These are phyloP conservation scores for Boletus huronensis DNA, from an alignment of 768 basidiomycete genomes.

Conservation along the genomic window DNA sequence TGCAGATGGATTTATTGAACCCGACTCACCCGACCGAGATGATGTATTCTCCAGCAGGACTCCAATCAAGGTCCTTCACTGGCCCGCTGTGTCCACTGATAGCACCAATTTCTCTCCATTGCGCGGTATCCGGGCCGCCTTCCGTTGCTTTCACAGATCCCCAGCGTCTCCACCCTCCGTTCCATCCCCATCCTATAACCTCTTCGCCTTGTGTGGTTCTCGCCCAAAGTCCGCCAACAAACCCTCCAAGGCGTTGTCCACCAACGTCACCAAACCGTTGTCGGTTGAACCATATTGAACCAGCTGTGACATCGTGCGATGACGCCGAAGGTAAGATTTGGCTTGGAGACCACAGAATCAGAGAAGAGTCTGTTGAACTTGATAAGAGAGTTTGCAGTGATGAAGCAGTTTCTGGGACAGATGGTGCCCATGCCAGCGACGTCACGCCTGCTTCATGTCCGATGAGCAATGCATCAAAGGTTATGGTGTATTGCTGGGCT, in stretches of 20 bases:
- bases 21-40: slow-evolving; percentile 73
- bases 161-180: slow-evolving; percentile 93
- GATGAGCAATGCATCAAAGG: slow-evolving; percentile 89
- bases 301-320: slow-evolving; percentile 37
- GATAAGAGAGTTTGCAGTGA: slow-evolving; percentile 66
- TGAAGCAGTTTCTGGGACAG: slow-evolving; percentile 18
- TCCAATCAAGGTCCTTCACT: slow-evolving; percentile 83
- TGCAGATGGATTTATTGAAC: background rate
- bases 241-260: slow-evolving; percentile 87
- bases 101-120: slow-evolving; percentile 77
- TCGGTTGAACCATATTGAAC: slow-evolving; percentile 82
- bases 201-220: slow-evolving; percentile 45
- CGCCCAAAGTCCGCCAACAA: slow-evolving; percentile 88
- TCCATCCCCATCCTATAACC: slow-evolving; percentile 88
- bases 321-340: slow-evolving; percentile 36
- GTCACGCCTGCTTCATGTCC: slow-evolving; percentile 97
- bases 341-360: slow-evolving; percentile 92
- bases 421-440: slow-evolving; percentile 78
- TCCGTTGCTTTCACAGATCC: slow-evolving; percentile 31
- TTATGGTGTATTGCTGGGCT: slow-evolving; percentile 62
- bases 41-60: slow-evolving; percentile 79
- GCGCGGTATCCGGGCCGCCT: slow-evolving; percentile 32
- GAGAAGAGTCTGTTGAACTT: slow-evolving; percentile 90
- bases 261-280: slow-evolving; percentile 94
- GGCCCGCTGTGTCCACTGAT: slow-evolving; percentile 81